phyloP scores from a whole-genome alignment of 352 stramenopile species.

The Globisporangium heterothallicum region DNA sequence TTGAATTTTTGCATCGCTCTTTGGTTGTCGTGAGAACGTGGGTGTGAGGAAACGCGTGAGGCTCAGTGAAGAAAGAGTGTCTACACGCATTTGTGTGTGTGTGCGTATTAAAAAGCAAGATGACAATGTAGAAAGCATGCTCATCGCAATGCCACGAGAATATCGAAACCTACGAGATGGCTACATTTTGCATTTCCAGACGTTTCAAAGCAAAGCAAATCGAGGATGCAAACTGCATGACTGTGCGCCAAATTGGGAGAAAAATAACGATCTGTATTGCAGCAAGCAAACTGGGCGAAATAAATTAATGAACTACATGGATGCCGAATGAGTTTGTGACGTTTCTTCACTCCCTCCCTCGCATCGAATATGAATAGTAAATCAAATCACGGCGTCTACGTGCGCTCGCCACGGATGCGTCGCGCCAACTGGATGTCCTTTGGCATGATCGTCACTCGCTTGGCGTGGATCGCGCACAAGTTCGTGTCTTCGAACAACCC shows the following conservation, averaged over 20 bases:
- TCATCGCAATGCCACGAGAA: no score
- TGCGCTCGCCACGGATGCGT: conserved; percentile 89
- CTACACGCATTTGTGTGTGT: neutral
- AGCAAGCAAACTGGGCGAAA: conserved; percentile 2
- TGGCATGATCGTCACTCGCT: conserved; percentile 97
- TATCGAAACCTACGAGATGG: neutral
- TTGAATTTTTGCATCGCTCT: neutral
- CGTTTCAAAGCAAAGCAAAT: neutral
- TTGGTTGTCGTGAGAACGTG: neutral
- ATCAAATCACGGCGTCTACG: conserved; percentile 29
- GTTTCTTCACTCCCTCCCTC: neutral
- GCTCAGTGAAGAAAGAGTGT: neutral
- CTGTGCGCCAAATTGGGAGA: no score
- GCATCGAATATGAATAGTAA: conserved; percentile 4
- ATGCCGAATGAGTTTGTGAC: neutral
- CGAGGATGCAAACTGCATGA: no score
- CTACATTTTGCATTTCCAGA: neutral
- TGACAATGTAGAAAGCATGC: neutral
- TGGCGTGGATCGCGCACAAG: conserved; percentile 94
- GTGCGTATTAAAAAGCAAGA: neutral
- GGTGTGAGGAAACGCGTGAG: neutral
- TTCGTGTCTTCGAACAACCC: conserved; percentile 95
- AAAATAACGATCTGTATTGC: neutral
- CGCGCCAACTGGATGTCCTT: conserved; percentile 95
- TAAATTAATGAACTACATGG: conserved; percentile 12